Evolutionary conservation across 2,329 filamentous ascomycete species (phyloP).

Genomic region (Colletotrichum coccodes): DNA sequence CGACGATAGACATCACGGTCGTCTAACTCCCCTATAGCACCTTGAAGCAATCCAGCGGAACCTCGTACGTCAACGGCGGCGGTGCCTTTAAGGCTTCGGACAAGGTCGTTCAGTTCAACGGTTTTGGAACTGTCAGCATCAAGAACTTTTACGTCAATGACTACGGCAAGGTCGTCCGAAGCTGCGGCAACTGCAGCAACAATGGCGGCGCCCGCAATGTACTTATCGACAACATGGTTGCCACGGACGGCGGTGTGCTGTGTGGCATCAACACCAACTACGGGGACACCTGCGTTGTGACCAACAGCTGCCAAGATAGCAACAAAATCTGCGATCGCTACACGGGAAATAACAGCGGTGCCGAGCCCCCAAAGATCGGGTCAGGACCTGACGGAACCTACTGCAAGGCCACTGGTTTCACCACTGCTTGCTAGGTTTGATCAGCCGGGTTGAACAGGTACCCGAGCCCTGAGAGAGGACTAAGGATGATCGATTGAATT

Average conservation of each 20-base stretch:
- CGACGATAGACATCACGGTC: neutral
- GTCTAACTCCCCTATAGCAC: conserved; percentile 33
- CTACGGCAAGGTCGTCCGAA: conserved; percentile 61
- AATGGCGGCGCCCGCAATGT: conserved; percentile 53
- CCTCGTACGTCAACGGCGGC: conserved; percentile 53
- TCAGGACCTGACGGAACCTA: conserved; percentile 48
- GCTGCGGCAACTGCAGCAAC: conserved; percentile 59
- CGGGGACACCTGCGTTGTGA: conserved; percentile 55
- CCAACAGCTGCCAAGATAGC: conserved; percentile 47
- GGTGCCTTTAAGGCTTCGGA: conserved; percentile 53
- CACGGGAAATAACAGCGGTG: conserved; percentile 47
- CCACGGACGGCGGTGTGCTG: conserved; percentile 51
- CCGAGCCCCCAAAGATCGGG: conserved; percentile 49
- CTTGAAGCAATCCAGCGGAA: conserved; percentile 50
- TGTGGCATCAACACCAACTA: conserved; percentile 64
- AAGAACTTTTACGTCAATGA: conserved; percentile 55
- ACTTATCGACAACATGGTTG: conserved; percentile 54
- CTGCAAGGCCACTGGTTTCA: conserved; percentile 39
- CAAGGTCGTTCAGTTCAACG: conserved; percentile 55
- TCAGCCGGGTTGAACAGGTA: neutral
- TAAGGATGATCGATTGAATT: neutral
- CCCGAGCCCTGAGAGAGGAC: neutral
- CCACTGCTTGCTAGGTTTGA: conserved; percentile 26
- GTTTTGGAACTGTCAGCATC: conserved; percentile 49
- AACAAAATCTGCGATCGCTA: conserved; percentile 46